A percentile compares a stretch with the other conserved stretches of the same genome.
These are phyloP conservation scores for Rhamnella rubrinervis DNA, from an alignment of 331 rosid genomes.

Conservation along the genomic window DNA sequence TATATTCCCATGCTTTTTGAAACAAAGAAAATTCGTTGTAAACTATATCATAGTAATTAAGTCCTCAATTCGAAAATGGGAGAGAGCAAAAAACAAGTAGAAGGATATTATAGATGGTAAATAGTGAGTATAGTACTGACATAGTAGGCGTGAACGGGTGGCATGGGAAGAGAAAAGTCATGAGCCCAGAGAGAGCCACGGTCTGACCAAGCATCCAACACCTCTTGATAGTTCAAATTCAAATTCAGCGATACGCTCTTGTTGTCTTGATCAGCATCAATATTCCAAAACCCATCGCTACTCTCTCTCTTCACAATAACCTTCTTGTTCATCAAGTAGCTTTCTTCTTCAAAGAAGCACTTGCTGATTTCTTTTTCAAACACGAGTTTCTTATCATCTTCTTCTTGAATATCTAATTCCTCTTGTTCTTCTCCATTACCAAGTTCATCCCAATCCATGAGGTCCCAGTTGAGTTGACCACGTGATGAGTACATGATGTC, in stretches of 20 bases:
- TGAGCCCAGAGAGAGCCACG: constrained; percentile 76
- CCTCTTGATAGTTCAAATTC: constrained; percentile 82
- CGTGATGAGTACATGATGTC: not conserved
- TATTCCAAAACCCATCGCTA: constrained; percentile 38
- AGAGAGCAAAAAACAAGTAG: too few relatives aligned
- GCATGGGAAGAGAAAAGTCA: constrained; percentile 44
- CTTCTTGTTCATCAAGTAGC: constrained; percentile 1
- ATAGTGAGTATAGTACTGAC: constrained; percentile 45
- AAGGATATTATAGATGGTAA: not conserved
- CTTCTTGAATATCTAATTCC: not conserved
- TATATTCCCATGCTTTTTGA: too few relatives aligned
- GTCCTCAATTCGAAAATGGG: too few relatives aligned
- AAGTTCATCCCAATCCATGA: constrained; percentile 59
- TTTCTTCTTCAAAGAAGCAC: constrained; percentile 32
- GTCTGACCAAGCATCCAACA: constrained; percentile 87
- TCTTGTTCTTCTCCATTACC: constrained; percentile 18
- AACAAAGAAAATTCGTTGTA: too few relatives aligned
- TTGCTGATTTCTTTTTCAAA: constrained; percentile 1
- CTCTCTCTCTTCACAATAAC: constrained; percentile 40
- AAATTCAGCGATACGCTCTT: constrained; percentile 53
- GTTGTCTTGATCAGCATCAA: constrained; percentile 23
- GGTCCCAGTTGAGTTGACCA: constrained; percentile 51
- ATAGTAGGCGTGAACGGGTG: constrained; percentile 38
- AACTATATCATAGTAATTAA: too few relatives aligned
- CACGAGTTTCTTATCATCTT: constrained; percentile 3